These are phyloP conservation scores for Xylaria sp. DNA, from an alignment of 2,329 filamentous ascomycete species.

Conservation along the genomic window DNA sequence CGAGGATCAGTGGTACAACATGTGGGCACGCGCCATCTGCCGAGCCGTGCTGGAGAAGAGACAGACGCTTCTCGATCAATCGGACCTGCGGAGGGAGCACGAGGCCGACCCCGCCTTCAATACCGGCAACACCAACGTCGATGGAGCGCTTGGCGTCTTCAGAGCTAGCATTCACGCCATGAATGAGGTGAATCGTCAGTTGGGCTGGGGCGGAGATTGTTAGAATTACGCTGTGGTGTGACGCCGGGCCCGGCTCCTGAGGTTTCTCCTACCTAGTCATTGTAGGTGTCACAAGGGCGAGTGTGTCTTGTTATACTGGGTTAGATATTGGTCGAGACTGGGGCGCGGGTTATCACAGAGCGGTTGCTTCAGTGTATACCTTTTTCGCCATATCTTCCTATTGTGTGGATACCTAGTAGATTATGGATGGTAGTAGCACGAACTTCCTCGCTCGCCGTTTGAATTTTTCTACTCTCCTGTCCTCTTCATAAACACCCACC, in stretches of 20 bases:
- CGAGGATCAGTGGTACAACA: constrained; percentile 70
- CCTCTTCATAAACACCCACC: neutral
- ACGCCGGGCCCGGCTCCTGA: constrained; percentile 1
- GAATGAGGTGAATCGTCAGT: constrained; percentile 63
- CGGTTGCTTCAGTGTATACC: constrained; percentile 4
- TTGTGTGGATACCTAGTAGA: neutral
- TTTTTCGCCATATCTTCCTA: neutral
- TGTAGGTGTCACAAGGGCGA: constrained; percentile 17
- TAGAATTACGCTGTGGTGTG: constrained; percentile 38
- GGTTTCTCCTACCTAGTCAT: constrained; percentile 9
- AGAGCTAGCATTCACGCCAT: constrained; percentile 63
- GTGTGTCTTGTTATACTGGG: constrained; percentile 14
- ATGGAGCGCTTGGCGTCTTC: constrained; percentile 56
- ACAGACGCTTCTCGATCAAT: constrained; percentile 66
- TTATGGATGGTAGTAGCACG: neutral
- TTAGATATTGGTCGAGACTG: constrained; percentile 13
- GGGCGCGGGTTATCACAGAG: constrained; percentile 15
- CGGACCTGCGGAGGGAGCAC: constrained; percentile 62
- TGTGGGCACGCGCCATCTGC: constrained; percentile 70
- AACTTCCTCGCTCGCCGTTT: neutral
- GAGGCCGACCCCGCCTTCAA: constrained; percentile 53
- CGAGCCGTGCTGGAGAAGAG: constrained; percentile 68
- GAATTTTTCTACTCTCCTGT: neutral
- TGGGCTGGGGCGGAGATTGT: constrained; percentile 62
- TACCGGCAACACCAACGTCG: constrained; percentile 55